A percentile compares a stretch with the other conserved stretches of the same genome.
phyloP scores from a whole-genome alignment of 768 basidiomycete genomes.

The Daedalea quercina region DNA sequence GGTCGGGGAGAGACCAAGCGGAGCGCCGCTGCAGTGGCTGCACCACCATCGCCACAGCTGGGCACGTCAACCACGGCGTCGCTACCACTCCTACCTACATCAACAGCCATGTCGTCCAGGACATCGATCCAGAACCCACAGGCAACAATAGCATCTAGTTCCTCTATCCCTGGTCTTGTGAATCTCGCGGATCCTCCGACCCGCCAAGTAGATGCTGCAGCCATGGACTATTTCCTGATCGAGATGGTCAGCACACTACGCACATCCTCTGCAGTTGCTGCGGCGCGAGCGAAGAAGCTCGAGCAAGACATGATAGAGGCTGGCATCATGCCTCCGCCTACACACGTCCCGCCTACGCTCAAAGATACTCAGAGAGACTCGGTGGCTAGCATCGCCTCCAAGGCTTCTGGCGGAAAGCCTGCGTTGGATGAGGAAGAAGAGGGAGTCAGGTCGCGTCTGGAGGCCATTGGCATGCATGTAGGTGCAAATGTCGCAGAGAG shows the following conservation, averaged over 20 bases:
- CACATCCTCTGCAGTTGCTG: conserved; percentile 67
- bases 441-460: conserved; percentile 59
- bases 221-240: conserved; percentile 83
- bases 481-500: conserved; percentile 83
- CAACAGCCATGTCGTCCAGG: conserved; percentile 7
- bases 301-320: conserved; percentile 79
- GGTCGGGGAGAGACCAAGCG: background rate
- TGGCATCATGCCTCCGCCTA: conserved; percentile 56
- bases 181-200: conserved; percentile 58
- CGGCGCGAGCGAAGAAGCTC: conserved; percentile 54
- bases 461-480: conserved; percentile 80
- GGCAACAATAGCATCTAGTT: conserved; percentile 13
- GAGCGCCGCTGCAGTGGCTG: background rate
- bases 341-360: conserved; percentile 31
- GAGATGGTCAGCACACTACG: conserved; percentile 71
- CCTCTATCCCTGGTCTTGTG: conserved; percentile 29
- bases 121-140: conserved; percentile 11
- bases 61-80: too few relatives aligned
- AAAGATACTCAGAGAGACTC: conserved; percentile 36
- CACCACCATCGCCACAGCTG: too few relatives aligned
- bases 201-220: conserved; percentile 56
- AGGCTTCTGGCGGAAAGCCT: conserved; percentile 13
- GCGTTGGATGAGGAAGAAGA: conserved; percentile 65
- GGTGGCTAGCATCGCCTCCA: conserved; percentile 22
- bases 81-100: too few relatives aligned